Evolutionary conservation across 2,329 filamentous ascomycete genomes (phyloP).

Genomic region (Sporothrix pseudoabietina): DNA sequence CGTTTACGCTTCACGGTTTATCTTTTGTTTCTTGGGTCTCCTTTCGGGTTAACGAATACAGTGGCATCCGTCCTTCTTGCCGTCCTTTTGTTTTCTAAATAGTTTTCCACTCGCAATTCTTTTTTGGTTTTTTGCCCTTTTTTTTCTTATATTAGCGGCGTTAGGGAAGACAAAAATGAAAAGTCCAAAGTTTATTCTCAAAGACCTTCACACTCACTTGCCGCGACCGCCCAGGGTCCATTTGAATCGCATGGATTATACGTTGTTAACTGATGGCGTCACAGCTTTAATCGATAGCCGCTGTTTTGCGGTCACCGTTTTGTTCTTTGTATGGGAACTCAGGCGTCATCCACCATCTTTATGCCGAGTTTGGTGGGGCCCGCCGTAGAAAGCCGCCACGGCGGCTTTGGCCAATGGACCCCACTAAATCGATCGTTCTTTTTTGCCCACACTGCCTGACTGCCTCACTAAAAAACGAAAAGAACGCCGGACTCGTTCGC

Average conservation of each 20-base stretch:
- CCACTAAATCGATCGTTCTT: constrained; percentile 2
- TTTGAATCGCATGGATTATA: neutral
- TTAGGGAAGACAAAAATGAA: constrained; percentile 29
- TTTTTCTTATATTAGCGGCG: constrained; percentile 19
- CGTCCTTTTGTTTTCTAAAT: neutral
- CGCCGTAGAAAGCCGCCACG: neutral
- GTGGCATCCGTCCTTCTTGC: constrained; percentile 15
- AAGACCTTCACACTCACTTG: neutral
- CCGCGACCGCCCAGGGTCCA: neutral
- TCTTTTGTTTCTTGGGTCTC: constrained; percentile 20
- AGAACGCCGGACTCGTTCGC: neutral
- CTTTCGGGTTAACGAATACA: constrained; percentile 15
- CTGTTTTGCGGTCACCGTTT: neutral
- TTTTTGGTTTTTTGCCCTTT: constrained; percentile 1
- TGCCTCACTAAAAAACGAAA: neutral
- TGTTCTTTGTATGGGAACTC: neutral
- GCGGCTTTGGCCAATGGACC: constrained; percentile 22
- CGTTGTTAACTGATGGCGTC: neutral
- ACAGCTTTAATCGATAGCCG: neutral
- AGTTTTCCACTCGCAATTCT: neutral
- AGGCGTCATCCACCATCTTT: neutral
- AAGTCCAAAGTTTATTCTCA: neutral
- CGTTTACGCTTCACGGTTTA: constrained; percentile 16
- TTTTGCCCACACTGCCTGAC: neutral
- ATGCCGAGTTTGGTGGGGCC: constrained; percentile 21